Evolutionary conservation across 2,329 filamentous ascomycete genomes (phyloP).

Genomic region (Fusarium equiseti): DNA sequence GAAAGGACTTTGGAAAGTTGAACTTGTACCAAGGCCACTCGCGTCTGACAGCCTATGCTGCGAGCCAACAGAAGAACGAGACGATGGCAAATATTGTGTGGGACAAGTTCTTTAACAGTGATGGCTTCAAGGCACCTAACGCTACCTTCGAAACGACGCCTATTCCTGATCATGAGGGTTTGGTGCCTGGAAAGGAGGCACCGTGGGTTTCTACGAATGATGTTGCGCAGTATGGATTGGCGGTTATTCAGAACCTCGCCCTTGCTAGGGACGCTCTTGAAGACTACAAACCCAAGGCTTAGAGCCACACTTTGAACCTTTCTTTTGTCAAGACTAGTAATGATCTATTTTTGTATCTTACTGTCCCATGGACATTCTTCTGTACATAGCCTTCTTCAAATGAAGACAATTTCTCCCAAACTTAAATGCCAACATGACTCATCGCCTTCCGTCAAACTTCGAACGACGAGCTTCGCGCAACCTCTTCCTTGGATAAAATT

Average conservation of each 20-base stretch:
- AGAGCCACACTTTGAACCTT: neutral
- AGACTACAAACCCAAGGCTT: slow-evolving; percentile 9
- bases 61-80: slow-evolving; percentile 57
- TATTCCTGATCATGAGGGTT: slow-evolving; percentile 58
- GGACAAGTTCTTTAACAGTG: slow-evolving; percentile 64
- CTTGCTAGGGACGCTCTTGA: slow-evolving; percentile 44
- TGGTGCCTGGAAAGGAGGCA: slow-evolving; percentile 66
- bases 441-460: neutral
- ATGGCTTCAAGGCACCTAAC: slow-evolving; percentile 56
- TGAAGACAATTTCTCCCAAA: neutral
- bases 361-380: neutral
- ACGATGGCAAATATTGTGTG: slow-evolving; percentile 65
- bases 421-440: neutral
- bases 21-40: slow-evolving; percentile 69
- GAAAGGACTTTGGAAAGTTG: slow-evolving; percentile 59
- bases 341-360: neutral
- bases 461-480: neutral
- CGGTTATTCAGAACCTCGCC: slow-evolving; percentile 68
- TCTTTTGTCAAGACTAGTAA: neutral
- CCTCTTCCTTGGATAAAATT: fast-evolving
- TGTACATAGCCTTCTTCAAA: neutral
- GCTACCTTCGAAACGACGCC: slow-evolving; percentile 53
- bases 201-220: slow-evolving; percentile 69
- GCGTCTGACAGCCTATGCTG: slow-evolving; percentile 67
- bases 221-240: slow-evolving; percentile 67